These are phyloP conservation scores for Fusarium avenaceum DNA, from an alignment of 2,329 filamentous ascomycete genomes.

Conservation along the genomic window DNA sequence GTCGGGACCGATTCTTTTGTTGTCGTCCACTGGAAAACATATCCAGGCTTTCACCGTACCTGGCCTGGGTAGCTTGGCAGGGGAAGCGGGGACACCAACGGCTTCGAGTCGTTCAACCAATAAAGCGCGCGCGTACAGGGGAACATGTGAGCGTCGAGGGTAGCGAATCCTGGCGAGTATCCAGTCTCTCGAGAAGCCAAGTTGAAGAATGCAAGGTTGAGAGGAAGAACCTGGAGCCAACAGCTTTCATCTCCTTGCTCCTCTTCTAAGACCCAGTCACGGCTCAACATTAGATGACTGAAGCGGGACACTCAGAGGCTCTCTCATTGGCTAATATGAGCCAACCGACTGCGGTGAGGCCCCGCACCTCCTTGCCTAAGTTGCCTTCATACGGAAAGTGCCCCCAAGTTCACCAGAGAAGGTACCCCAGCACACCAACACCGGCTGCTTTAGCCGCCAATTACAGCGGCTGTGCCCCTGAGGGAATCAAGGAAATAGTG, in stretches of 20 bases:
- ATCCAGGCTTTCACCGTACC: constrained; percentile 14
- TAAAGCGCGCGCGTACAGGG: constrained; percentile 40
- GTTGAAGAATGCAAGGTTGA: constrained; percentile 23
- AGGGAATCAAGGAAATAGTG: constrained; percentile 36
- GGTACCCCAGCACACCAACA: constrained; percentile 31
- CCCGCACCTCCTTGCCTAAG: constrained; percentile 24
- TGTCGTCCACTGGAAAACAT: constrained; percentile 19
- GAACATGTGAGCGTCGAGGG: constrained; percentile 14
- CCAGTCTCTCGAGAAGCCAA: constrained; percentile 30
- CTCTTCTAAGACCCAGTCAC: constrained; percentile 21
- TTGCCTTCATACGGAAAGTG: constrained; percentile 11
- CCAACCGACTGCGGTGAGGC: constrained; percentile 37
- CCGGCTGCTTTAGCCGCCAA: constrained; percentile 39
- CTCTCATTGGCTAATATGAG: constrained; percentile 20
- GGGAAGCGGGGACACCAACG: constrained; percentile 28
- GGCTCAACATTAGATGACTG: constrained; percentile 28
- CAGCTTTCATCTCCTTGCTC: constrained; percentile 20
- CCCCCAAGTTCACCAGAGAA: constrained; percentile 18
- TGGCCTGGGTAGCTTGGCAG: constrained; percentile 40
- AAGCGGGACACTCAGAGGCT: constrained; percentile 11
- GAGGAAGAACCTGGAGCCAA: constrained; percentile 27
- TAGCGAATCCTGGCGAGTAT: constrained; percentile 37
- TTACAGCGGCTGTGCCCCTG: constrained; percentile 45
- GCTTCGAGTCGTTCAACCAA: constrained; percentile 31
- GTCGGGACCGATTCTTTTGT: constrained; percentile 17